phyloP scores from a whole-genome alignment of 2,329 filamentous ascomycete genomes.

The Sarocladium kiliense region DNA sequence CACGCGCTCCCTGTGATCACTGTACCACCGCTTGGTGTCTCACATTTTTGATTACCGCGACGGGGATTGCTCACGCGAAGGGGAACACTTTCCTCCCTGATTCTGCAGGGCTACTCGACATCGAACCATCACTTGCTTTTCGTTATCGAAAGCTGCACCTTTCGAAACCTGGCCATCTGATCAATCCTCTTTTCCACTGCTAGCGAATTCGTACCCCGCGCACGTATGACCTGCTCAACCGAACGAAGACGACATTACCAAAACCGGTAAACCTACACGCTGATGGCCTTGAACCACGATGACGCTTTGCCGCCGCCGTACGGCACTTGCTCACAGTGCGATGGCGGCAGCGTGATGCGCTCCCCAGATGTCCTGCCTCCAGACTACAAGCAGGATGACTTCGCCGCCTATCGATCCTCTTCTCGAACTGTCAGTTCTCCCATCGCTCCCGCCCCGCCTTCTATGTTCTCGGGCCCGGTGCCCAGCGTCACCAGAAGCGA shows the following conservation, averaged over 20 bases:
- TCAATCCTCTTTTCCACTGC: not conserved
- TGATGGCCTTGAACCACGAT: not conserved
- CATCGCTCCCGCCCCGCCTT: constrained; percentile 20
- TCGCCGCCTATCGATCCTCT: constrained; percentile 21
- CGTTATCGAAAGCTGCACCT: not conserved
- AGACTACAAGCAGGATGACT: constrained; percentile 27
- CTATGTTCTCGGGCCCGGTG: constrained; percentile 20
- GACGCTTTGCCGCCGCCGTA: not conserved
- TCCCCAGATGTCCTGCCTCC: constrained; percentile 12
- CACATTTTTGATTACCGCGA: constrained; percentile 9
- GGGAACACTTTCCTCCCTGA: not conserved
- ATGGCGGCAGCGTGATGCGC: not conserved
- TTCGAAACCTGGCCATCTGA: not conserved
- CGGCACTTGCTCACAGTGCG: constrained; percentile 7
- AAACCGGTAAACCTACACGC: not conserved
- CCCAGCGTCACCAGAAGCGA: constrained; percentile 5
- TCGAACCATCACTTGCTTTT: not conserved
- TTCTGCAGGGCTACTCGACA: constrained; percentile 1
- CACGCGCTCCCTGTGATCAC: constrained; percentile 1
- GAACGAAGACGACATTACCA: not conserved
- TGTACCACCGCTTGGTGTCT: constrained; percentile 2
- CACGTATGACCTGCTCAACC: not conserved
- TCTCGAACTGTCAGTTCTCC: constrained; percentile 2
- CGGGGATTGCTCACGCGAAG: not conserved
- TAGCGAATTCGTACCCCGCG: not conserved